A percentile compares a stretch with the other conserved stretches of the same genome.
Conservation (phyloP, 1,284 basidiomycete species). For the Schizophyllum amplum region DNA sequence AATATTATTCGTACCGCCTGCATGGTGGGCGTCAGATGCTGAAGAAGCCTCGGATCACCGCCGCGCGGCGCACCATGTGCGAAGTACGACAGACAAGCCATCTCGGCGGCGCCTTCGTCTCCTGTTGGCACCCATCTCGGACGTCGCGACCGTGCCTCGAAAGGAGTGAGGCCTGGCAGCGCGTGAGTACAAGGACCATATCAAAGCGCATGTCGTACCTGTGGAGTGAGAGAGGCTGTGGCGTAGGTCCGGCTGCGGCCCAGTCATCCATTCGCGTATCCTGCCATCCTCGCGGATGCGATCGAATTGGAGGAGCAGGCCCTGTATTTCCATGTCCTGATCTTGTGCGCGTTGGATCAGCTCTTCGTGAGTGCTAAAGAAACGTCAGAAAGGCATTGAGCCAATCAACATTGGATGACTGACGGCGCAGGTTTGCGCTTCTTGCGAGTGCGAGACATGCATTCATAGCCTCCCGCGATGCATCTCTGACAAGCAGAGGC, state of each 20-base stretch:
- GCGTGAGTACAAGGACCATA: not conserved
- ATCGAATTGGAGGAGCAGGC: conserved; percentile 39
- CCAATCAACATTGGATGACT: conserved; percentile 17
- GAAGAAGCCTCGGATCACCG: not conserved
- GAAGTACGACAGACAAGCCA: not conserved
- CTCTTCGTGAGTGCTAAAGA: conserved; percentile 46
- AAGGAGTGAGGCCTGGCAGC: not conserved
- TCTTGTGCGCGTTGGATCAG: conserved; percentile 37
- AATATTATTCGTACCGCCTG: not conserved
- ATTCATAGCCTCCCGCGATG: conserved; percentile 35
- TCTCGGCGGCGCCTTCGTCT: not conserved
- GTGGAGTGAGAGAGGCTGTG: not conserved
- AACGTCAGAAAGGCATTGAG: conserved; percentile 1
- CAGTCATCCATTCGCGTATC: conserved; percentile 32
- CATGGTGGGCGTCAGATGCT: not conserved
- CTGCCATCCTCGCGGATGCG: conserved; percentile 23
- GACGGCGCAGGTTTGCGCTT: conserved; percentile 48
- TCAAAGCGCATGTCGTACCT: not conserved
- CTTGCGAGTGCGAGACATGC: conserved; percentile 42
- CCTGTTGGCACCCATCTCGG: not conserved
- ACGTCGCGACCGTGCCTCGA: not conserved
- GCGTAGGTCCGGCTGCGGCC: conserved; percentile 15
- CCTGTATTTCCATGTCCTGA: conserved; percentile 41
- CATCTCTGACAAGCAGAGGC: conserved; percentile 40
- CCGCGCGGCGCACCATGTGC: not conserved